Percentiles rank a stretch among this genome's conserved stretches.
These are phyloP conservation scores for Rhododendron kiyosumense DNA, from an alignment of 148 eudicot species.

Conservation along the genomic window DNA sequence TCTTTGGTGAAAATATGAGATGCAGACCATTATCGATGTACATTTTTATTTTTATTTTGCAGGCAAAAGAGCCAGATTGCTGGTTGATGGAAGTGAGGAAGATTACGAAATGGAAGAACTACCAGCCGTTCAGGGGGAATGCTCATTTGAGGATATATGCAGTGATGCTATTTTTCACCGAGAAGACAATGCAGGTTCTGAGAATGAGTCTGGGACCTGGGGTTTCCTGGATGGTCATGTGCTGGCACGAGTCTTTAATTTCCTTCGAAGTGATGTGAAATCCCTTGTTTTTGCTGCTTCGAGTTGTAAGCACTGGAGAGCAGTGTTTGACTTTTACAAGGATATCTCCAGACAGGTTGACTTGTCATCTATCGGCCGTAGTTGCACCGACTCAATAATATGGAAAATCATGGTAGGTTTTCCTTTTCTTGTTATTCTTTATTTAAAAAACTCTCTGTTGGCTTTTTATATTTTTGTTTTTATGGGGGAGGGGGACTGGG, in stretches of 20 bases:
- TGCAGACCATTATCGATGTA: not conserved
- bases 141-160: slow-evolving; percentile 70
- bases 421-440: not conserved
- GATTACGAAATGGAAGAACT: slow-evolving; percentile 40
- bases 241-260: slow-evolving; percentile 81
- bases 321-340: slow-evolving; percentile 60
- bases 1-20: not conserved
- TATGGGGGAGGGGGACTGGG: not conserved
- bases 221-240: slow-evolving; percentile 73
- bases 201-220: slow-evolving; percentile 48
- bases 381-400: slow-evolving; percentile 56
- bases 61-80: slow-evolving; percentile 56
- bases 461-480: not conserved
- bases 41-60: slow-evolving; percentile 30
- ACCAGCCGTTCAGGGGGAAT: slow-evolving; percentile 26
- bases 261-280: slow-evolving; percentile 74
- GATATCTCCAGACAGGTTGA: slow-evolving; percentile 57
- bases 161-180: slow-evolving; percentile 38
- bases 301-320: slow-evolving; percentile 92
- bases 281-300: slow-evolving; percentile 59
- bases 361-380: slow-evolving; percentile 52
- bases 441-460: not conserved
- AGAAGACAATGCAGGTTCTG: slow-evolving; percentile 26
- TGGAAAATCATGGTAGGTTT: slow-evolving; percentile 58
- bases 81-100: slow-evolving; percentile 47